Percentiles rank a stretch among this genome's conserved stretches.
Conservation (phyloP, 148 eudicot genomes). For the Talinum fruticosum region DNA sequence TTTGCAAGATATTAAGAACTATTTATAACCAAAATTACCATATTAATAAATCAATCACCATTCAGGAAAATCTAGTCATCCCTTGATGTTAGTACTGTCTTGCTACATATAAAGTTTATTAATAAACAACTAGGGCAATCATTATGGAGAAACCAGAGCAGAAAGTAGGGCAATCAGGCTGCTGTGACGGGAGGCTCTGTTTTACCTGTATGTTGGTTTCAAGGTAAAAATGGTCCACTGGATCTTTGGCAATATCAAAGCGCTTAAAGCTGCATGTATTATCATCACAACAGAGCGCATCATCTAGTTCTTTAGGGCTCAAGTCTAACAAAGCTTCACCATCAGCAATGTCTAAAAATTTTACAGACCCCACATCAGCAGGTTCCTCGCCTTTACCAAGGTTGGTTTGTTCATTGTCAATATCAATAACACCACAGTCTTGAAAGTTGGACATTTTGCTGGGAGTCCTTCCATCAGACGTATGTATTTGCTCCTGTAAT, state of each 20-base stretch:
- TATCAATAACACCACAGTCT: slow-evolving; percentile 36
- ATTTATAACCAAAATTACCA: not conserved
- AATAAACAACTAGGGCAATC: not conserved
- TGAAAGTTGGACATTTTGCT: slow-evolving; percentile 34
- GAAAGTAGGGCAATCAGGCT: not conserved
- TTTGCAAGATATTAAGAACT: not conserved
- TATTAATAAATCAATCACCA: not conserved
- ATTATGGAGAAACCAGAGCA: not conserved
- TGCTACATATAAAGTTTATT: too few species aligned
- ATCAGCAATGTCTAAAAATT: slow-evolving; percentile 26
- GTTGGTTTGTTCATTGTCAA: slow-evolving; percentile 28
- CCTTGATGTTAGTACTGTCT: not conserved
- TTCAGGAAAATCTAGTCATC: not conserved
- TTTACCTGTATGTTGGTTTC: slow-evolving; percentile 55
- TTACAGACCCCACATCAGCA: slow-evolving; percentile 28
- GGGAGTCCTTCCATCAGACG: slow-evolving; percentile 33
- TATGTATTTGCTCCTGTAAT: slow-evolving; percentile 29
- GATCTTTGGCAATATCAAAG: slow-evolving; percentile 87
- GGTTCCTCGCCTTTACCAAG: slow-evolving; percentile 28
- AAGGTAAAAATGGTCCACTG: slow-evolving; percentile 70
- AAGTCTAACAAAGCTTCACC: slow-evolving; percentile 38
- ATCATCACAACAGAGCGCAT: slow-evolving; percentile 22
- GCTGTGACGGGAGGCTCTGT: not conserved
- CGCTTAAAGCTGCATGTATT: slow-evolving; percentile 57
- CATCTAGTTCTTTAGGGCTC: slow-evolving; percentile 28